Conservation (phyloP, 257 asterid genomes). For the Anisodus tanguticus region DNA sequence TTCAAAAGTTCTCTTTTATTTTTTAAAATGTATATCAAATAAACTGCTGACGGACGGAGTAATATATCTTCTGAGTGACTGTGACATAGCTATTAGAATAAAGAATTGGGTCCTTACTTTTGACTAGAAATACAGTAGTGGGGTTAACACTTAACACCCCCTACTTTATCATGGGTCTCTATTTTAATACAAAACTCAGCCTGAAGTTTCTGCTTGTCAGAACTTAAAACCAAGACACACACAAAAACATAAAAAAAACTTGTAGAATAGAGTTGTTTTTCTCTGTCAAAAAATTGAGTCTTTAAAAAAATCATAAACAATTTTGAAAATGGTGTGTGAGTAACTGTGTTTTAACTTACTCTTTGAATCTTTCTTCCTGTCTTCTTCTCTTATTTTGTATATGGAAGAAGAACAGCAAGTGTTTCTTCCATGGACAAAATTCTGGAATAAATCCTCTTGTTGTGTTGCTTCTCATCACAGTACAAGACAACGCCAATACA, state of each 20-base stretch:
- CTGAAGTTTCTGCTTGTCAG: slow-evolving; percentile 56
- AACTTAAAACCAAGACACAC: slow-evolving; percentile 48
- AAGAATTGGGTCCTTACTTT: background rate
- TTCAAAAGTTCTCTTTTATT: no score
- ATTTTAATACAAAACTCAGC: slow-evolving; percentile 50
- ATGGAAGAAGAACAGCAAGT: slow-evolving; percentile 34
- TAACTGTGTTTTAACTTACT: slow-evolving; percentile 52
- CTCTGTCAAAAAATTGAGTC: slow-evolving; percentile 23
- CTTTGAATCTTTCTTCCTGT: slow-evolving; percentile 37
- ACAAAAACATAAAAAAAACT: slow-evolving; percentile 40
- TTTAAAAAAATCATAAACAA: background rate
- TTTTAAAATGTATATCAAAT: no score
- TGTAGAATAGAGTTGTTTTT: slow-evolving; percentile 13
- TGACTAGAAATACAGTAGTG: background rate
- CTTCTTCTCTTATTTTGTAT: slow-evolving; percentile 35
- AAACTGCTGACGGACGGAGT: no score
- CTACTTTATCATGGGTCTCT: slow-evolving; percentile 17
- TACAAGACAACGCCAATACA: slow-evolving; percentile 58
- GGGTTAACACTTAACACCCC: background rate
- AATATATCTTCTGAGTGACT: background rate
- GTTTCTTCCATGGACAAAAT: slow-evolving; percentile 63
- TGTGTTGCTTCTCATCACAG: slow-evolving; percentile 40
- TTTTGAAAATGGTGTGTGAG: slow-evolving; percentile 48
- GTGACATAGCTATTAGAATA: background rate
- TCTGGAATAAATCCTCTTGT: slow-evolving; percentile 53